A percentile compares a stretch with the other conserved stretches of the same genome.
Evolutionary conservation across 78 protist genomes (phyloP).

Genomic region (Protostelium mycophagum): DNA sequence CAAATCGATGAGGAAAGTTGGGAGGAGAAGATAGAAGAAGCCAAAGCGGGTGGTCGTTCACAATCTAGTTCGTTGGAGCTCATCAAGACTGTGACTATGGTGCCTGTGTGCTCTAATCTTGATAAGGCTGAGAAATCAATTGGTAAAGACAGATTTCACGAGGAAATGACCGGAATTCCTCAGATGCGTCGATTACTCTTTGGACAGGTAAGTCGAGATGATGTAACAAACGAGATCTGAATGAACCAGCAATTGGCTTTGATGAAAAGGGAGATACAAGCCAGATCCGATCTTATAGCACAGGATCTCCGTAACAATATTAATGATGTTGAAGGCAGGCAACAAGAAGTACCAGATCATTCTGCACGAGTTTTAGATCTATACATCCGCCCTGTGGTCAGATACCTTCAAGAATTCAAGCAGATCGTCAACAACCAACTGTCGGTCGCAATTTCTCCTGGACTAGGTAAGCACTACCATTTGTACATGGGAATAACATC

Average conservation of each 20-base stretch:
- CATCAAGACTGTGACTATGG: not conserved
- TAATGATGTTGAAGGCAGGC: not conserved
- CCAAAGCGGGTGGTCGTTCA: not conserved
- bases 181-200: not conserved
- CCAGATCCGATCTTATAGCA: not conserved
- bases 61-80: not conserved
- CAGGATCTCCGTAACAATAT: not conserved
- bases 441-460: not conserved
- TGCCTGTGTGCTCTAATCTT: not conserved
- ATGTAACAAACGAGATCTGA: not conserved
- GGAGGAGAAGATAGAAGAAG: not conserved
- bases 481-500: not conserved
- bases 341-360: not conserved
- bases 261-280: not conserved
- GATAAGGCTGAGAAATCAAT: not conserved
- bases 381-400: not conserved
- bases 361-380: not conserved
- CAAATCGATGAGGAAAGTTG: not conserved
- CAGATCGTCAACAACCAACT: not conserved
- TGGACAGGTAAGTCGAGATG: not conserved
- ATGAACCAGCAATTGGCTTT: not conserved
- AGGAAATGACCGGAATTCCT: not conserved
- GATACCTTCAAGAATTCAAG: not conserved
- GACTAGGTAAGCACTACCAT: not conserved
- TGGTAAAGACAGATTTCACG: not conserved